Conservation (phyloP, 2,329 filamentous ascomycete genomes). For the Penicillium sp. region DNA sequence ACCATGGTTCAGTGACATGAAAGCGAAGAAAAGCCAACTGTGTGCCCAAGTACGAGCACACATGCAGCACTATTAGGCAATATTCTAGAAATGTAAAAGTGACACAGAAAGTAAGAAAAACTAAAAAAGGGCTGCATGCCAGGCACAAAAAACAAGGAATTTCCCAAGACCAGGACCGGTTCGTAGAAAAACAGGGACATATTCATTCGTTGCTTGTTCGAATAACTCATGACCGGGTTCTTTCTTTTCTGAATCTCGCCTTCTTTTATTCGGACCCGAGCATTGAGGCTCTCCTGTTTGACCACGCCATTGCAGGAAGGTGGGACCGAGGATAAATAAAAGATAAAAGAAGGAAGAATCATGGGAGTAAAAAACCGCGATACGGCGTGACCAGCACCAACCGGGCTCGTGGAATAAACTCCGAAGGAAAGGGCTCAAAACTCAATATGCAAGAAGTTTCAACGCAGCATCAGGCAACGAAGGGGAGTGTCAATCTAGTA, state of each 20-base stretch:
- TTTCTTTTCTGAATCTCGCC: constrained; percentile 12
- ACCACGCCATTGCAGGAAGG: not conserved
- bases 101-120: constrained; percentile 12
- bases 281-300: not conserved
- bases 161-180: constrained; percentile 4
- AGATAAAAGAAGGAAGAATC: constrained; percentile 5
- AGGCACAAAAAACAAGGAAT: constrained; percentile 4
- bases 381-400: constrained; percentile 38
- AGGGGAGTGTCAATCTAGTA: constrained; percentile 48
- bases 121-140: constrained; percentile 14
- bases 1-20: not conserved
- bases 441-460: constrained; percentile 11
- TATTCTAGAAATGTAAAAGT: constrained; percentile 18
- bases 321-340: constrained; percentile 4
- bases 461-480: constrained; percentile 16
- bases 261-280: constrained; percentile 2
- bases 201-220: constrained; percentile 30
- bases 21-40: constrained; percentile 9
- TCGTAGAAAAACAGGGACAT: constrained; percentile 21
- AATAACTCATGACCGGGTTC: constrained; percentile 24
- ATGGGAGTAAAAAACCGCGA: constrained; percentile 18
- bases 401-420: constrained; percentile 22
- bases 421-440: constrained; percentile 11
- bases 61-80: constrained; percentile 20
- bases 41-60: constrained; percentile 3